These are phyloP conservation scores for Wickerhamiella cacticola DNA, from an alignment of 805 yeast species.

Conservation along the genomic window DNA sequence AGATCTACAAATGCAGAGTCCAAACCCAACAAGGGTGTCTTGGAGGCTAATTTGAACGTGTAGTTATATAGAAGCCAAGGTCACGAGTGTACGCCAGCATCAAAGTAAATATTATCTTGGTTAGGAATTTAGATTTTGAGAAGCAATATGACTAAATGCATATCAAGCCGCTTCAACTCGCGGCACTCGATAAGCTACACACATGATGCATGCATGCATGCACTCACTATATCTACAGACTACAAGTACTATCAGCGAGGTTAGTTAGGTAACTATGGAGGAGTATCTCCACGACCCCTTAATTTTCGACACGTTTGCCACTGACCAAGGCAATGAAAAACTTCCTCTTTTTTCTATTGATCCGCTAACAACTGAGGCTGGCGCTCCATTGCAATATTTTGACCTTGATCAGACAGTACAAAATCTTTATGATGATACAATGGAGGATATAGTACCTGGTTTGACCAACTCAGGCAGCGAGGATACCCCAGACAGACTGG, in stretches of 20 bases:
- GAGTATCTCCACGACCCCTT: not conserved
- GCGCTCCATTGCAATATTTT: not conserved
- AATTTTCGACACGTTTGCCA: not conserved
- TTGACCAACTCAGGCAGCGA: not conserved
- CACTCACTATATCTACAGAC: constrained; percentile 3
- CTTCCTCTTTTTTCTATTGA: not conserved
- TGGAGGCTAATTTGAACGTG: not conserved
- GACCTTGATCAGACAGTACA: not conserved
- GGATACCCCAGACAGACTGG: not conserved
- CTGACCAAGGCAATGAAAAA: not conserved
- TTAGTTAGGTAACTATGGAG: not conserved
- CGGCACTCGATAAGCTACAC: constrained; percentile 1
- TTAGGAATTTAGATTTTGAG: too few species aligned
- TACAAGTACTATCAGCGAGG: not conserved
- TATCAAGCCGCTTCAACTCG: constrained; percentile 1
- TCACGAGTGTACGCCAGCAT: too few species aligned
- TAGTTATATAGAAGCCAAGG: not conserved
- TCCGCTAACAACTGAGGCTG: not conserved
- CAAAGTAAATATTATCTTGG: too few species aligned
- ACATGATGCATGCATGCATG: constrained; percentile 5
- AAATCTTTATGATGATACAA: not conserved
- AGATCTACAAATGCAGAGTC: not conserved
- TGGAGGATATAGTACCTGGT: not conserved
- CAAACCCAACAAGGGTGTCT: not conserved
- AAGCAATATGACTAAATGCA: not conserved